phyloP scores from a whole-genome alignment of 257 asterid species.

The Ehretia macrophylla region DNA sequence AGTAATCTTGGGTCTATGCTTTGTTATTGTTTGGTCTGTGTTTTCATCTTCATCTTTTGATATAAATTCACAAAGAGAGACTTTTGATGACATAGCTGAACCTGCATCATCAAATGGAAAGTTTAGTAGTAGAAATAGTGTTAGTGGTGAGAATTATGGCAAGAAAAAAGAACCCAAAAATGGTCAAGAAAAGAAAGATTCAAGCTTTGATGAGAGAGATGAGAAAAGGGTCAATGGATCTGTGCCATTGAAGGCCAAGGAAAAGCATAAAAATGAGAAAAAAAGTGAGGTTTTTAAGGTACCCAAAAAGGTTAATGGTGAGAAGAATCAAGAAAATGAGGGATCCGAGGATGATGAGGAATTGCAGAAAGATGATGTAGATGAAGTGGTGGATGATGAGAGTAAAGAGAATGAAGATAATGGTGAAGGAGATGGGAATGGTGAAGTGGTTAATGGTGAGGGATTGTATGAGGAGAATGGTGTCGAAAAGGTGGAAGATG shows the following conservation, averaged over 20 bases:
- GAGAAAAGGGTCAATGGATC: conserved; percentile 38
- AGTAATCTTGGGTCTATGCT: conserved; percentile 75
- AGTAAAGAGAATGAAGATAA: conserved; percentile 21
- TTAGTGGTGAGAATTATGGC: conserved; percentile 15
- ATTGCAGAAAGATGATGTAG: conserved; percentile 16
- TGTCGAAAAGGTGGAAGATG: conserved; percentile 44
- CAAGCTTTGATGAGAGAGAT: conserved; percentile 37
- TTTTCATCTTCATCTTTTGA: conserved; percentile 63
- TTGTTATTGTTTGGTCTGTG: conserved; percentile 72
- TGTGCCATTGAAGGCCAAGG: conserved; percentile 39
- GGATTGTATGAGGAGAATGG: conserved; percentile 44
- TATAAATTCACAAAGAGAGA: conserved; percentile 69
- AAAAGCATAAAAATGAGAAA: conserved; percentile 31
- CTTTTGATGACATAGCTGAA: conserved; percentile 77
- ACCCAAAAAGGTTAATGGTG: conserved; percentile 23
- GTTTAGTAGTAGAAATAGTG: conserved; percentile 1
- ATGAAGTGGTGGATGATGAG: conserved; percentile 27
- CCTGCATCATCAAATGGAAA: conserved; percentile 51
- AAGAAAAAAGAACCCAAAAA: conserved; percentile 33
- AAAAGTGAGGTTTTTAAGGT: conserved; percentile 23
- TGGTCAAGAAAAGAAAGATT: conserved; percentile 28
- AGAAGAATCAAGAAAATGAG: conserved; percentile 33
- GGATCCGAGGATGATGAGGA: conserved; percentile 58
- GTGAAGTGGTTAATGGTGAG: conserved; percentile 35
- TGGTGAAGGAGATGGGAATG: conserved; percentile 31